A percentile compares a stretch with the other conserved stretches of the same genome.
These are phyloP conservation scores for Saksenaea vasiformis DNA, from an alignment of 371 early-diverging fungal genomes.

Conservation along the genomic window DNA sequence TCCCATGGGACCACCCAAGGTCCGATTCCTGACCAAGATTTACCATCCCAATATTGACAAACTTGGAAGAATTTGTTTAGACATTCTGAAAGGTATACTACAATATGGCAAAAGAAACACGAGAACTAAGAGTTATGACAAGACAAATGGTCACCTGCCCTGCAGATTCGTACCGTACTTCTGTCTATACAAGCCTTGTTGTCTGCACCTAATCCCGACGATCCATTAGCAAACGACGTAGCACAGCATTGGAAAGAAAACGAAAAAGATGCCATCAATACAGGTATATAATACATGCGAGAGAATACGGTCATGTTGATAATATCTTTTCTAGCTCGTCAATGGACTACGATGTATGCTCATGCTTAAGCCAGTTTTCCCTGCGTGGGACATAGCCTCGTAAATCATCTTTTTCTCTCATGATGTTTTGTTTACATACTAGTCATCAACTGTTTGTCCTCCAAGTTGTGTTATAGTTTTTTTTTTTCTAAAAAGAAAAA, in stretches of 20 bases:
- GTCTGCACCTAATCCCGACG: constrained; percentile 98
- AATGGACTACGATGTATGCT: constrained; percentile 27
- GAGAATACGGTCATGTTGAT: background rate
- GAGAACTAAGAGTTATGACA: too few relatives aligned
- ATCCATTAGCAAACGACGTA: constrained; percentile 97
- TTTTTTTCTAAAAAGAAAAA: too few relatives aligned
- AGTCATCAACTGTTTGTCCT: background rate
- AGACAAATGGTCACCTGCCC: constrained; percentile 99
- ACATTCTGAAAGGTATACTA: constrained; percentile 91
- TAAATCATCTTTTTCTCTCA: background rate
- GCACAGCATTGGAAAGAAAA: constrained; percentile 99
- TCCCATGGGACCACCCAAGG: constrained; percentile 98
- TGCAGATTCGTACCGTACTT: constrained; percentile 97
- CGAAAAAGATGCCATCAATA: constrained; percentile 88
- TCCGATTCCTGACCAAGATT: constrained; percentile 97
- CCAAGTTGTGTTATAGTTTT: too few relatives aligned
- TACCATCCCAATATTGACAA: constrained; percentile 99
- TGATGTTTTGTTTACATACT: background rate
- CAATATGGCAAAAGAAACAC: background rate
- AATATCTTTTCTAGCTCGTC: constrained; percentile 15
- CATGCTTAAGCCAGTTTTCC: constrained; percentile 8
- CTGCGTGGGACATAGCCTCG: background rate
- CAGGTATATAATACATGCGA: constrained; percentile 55
- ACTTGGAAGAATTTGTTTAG: constrained; percentile 98
- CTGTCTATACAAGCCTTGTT: constrained; percentile 98